Evolutionary conservation across 176 grass and related monocot species (phyloP), one percentile per base, ranked within the genome.

Genomic region (Cenchrus fungigraminus): DNA sequence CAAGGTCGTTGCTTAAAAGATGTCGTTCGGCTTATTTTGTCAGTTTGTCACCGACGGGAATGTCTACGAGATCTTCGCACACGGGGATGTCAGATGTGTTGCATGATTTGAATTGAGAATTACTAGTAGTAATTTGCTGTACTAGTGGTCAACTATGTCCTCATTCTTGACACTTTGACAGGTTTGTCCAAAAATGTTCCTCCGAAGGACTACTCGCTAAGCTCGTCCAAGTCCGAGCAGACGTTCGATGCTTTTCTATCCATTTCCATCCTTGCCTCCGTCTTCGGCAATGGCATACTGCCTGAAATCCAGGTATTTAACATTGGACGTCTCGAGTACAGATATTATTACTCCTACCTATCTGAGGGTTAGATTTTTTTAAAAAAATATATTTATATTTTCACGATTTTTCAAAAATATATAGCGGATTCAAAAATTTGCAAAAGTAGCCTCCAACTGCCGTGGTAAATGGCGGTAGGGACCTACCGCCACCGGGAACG

Each of bases 221-320:
- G 86, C 74, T 87, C 91, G 14, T 95, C 93, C 8, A 95, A 86
- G 44, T 89, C 90, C 0, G 86, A 95, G 32, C 49, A 92, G 69
- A 62, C 86, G 50, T 91, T 94, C 15, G 79, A 95, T 80, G 89
- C 86, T 68, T 98, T 95, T 90, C 83, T 92, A 20, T 95, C 96
- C 52, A 94, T 98, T 79, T 94, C 93, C 59, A 98, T 98, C 79
- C 87, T 98, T 51, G 96, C 96, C 10, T 92, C 96, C 1, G 91
- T 95, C 72, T 95, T 94, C 53, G 96, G 96, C 32, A 98, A 98
- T 10, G 96, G 96, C 58, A 98, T 98, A 81, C 83, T 98, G 77
- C 96, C 96, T 43, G 96, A 98, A 90, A 98, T 98, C 51, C 96
- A 98, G 88, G 96, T 98, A 86, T 50, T 10, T 7, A 34, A 50